Conservation (phyloP, 2,329 filamentous ascomycete genomes). For the Corynespora cassiicola region DNA sequence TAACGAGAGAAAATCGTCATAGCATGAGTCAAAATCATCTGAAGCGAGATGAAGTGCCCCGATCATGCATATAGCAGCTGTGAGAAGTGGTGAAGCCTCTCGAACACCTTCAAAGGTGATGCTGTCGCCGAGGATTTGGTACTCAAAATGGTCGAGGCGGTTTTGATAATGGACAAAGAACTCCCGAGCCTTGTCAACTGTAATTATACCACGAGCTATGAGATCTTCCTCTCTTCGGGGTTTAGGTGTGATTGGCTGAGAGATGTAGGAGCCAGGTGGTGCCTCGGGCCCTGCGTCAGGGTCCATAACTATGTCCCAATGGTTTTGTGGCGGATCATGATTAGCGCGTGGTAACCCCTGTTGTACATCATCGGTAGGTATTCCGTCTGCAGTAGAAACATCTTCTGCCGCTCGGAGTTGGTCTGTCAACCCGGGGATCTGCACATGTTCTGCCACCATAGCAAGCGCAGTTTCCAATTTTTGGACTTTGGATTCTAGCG, state of each 20-base stretch:
- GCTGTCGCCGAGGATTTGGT: slow-evolving; percentile 37
- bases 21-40: slow-evolving; percentile 32
- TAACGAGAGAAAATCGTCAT: slow-evolving; percentile 35
- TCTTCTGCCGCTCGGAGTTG: no score
- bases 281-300: not conserved
- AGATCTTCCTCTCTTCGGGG: not conserved
- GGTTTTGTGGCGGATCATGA: no score
- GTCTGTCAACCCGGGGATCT: no score
- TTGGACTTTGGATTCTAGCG: slow-evolving; percentile 45
- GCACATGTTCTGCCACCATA: slow-evolving; percentile 23
- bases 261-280: not conserved
- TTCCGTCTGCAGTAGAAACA: no score
- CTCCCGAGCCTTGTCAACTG: slow-evolving; percentile 25
- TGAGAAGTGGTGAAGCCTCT: slow-evolving; percentile 36
- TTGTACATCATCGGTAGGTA: no score
- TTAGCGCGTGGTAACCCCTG: no score
- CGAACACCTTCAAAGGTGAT: slow-evolving; percentile 32
- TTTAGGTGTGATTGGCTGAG: not conserved
- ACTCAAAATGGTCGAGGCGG: slow-evolving; percentile 38
- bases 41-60: slow-evolving; percentile 35
- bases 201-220: not conserved
- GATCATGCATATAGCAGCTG: slow-evolving; percentile 43
- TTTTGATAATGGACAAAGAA: slow-evolving; percentile 40
- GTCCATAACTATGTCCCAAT: slow-evolving; percentile 13
- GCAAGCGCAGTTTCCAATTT: slow-evolving; percentile 44